These are phyloP conservation scores for Colletotrichum liriopes DNA, from an alignment of 2,329 filamentous ascomycete genomes.

Conservation along the genomic window DNA sequence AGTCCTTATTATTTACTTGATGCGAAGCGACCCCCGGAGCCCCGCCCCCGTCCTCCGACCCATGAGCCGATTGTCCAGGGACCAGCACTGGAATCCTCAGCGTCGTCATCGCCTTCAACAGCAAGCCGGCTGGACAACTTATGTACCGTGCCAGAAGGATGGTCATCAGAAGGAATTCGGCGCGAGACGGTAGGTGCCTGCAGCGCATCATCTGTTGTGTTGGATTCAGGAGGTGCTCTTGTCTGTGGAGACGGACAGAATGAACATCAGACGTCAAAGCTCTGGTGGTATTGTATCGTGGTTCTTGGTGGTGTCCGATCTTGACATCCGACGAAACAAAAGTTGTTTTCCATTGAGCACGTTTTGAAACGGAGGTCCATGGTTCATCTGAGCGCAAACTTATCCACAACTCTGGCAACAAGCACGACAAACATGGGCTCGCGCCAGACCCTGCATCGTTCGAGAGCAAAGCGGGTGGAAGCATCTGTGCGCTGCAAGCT, in stretches of 20 bases:
- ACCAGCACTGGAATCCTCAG: constrained; percentile 1
- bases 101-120: constrained; percentile 14
- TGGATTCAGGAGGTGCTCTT: background rate
- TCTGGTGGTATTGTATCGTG: background rate
- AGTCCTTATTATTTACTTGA: constrained; percentile 28
- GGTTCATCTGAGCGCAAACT: constrained; percentile 33
- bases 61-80: constrained; percentile 24
- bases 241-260: background rate
- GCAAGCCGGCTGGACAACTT: constrained; percentile 13
- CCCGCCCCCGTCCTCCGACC: constrained; percentile 31
- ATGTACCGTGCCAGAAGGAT: constrained; percentile 13
- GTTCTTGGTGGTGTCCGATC: constrained; percentile 29
- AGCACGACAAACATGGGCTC: constrained; percentile 1
- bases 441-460: constrained; percentile 11
- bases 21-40: constrained; percentile 33
- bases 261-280: constrained; percentile 1
- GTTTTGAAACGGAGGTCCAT: constrained; percentile 34
- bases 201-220: constrained; percentile 3
- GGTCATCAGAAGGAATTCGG: background rate
- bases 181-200: background rate
- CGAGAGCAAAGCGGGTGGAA: background rate
- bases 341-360: constrained; percentile 10
- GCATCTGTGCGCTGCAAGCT: constrained; percentile 2
- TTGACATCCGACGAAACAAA: constrained; percentile 35
- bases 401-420: constrained; percentile 9